Evolutionary conservation across 2,329 filamentous ascomycete genomes (phyloP), one percentile per base, ranked within the genome.

Genomic region (Pseudogymnoascus sp.): DNA sequence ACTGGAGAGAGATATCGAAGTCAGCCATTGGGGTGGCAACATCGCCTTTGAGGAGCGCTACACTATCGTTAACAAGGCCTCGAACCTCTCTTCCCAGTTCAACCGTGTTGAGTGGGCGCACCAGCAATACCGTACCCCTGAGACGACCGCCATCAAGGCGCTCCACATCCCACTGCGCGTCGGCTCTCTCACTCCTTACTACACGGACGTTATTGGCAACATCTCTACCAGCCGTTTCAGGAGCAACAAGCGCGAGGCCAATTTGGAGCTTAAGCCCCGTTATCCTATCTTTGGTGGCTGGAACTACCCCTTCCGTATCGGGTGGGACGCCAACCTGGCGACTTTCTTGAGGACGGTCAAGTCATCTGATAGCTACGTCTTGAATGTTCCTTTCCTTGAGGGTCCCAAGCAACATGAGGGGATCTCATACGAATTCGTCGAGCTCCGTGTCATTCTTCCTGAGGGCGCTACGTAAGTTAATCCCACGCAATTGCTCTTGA

Each of bases 11-110:
- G 93, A 98, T 72, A 80, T 99, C 67, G 95, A 99, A 76, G 89
- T 99, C 71, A 96, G 91, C 74, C 95, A 98, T 77, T 99, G 95
- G 95, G 95, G 95, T 69, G 95, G 95, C 67, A 99, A 99, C 75
- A 78, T 98, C 63, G 95, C 95, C 1, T 92, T 93, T 61, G 95
- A 99, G 79, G 95, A 99, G 79, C 86, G 91, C 65, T 97, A 96
- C 78, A 91, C 89, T 76, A 82, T 98, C 69, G 85, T 85, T 72
- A 93, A 99, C 81, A 86, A 89, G 68, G 95, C 90, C 68, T 96
- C 95, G 61, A 88, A 90, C 75, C 81, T 93, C 61, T 83, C 84
- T 36, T 80, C 81, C 65, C 85, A 88, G 37, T 93, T 95, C 79
- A 89, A 85, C 72, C 85, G 90, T 36, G 87, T 92, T 67, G 85